Evolutionary conservation across 768 basidiomycete genomes (phyloP).

Genomic region (Xerocomellus intermedius): DNA sequence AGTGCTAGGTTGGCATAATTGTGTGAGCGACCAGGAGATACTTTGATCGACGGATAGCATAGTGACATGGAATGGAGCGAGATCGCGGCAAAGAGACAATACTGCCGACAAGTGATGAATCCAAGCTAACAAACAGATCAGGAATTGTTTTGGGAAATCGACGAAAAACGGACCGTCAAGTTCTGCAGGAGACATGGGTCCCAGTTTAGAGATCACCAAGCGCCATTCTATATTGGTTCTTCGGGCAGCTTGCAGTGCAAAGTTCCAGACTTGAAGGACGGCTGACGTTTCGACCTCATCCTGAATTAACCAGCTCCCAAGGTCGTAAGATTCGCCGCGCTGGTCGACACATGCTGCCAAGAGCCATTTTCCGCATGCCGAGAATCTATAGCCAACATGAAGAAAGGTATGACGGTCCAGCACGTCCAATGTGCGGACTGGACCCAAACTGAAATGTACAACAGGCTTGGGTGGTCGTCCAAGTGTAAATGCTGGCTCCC

Average conservation of each 20-base stretch:
- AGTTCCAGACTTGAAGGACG: conserved; percentile 67
- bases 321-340: conserved; percentile 70
- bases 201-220: conserved; percentile 68
- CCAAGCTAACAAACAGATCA: conserved; percentile 56
- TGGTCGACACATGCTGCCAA: conserved; percentile 74
- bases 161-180: conserved; percentile 54
- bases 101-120: conserved; percentile 46
- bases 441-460: conserved; percentile 41
- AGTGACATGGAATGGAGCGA: conserved; percentile 58
- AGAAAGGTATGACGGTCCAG: conserved; percentile 60
- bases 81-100: conserved; percentile 37
- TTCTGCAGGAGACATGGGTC: conserved; percentile 56
- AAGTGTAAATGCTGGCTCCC: conserved; percentile 65
- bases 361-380: conserved; percentile 73
- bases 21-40: conserved; percentile 58
- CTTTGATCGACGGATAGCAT: conserved; percentile 59
- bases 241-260: conserved; percentile 58
- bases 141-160: background rate
- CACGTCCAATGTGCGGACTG: conserved; percentile 46
- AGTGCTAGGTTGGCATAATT: conserved; percentile 22
- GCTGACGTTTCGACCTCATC: conserved; percentile 46
- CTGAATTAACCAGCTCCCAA: conserved; percentile 65
- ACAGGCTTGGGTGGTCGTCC: conserved; percentile 42
- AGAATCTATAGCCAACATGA: conserved; percentile 73
- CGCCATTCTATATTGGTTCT: conserved; percentile 79